A percentile compares a stretch with the other conserved stretches of the same genome.
These are phyloP conservation scores for Peniophora sp. DNA, from an alignment of 1,284 basidiomycete species.

Conservation along the genomic window DNA sequence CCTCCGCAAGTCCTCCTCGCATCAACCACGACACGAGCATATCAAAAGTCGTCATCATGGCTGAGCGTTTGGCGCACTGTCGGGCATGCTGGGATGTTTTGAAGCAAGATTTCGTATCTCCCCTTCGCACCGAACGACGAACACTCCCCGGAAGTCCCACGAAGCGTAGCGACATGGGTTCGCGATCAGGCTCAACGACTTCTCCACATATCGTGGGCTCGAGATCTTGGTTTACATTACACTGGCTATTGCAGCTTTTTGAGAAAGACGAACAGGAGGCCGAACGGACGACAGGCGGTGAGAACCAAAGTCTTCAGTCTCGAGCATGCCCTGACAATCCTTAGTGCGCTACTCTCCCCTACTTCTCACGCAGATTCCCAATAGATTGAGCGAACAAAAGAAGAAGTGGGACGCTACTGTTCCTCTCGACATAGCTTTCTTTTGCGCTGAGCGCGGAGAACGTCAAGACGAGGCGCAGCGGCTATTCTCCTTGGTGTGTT, in stretches of 20 bases:
- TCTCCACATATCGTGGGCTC: slow-evolving; percentile 35
- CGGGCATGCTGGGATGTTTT: slow-evolving; percentile 58
- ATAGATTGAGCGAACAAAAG: slow-evolving; percentile 36
- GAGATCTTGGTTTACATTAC: slow-evolving; percentile 56
- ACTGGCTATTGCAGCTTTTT: slow-evolving; percentile 57
- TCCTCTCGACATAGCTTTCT: slow-evolving; percentile 49
- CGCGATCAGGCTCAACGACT: slow-evolving; percentile 10
- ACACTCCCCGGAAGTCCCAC: not conserved
- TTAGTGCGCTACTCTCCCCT: slow-evolving; percentile 50
- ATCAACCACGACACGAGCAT: slow-evolving; percentile 29
- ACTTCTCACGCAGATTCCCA: slow-evolving; percentile 59
- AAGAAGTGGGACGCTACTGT: slow-evolving; percentile 50
- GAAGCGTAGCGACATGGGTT: not conserved
- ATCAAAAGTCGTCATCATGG: slow-evolving; percentile 47
- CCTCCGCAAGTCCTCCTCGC: not conserved
- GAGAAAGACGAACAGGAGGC: slow-evolving; percentile 48
- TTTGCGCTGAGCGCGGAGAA: slow-evolving; percentile 38
- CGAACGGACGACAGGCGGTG: slow-evolving; percentile 24
- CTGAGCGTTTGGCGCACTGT: slow-evolving; percentile 41
- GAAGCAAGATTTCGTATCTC: slow-evolving; percentile 41
- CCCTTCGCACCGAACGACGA: slow-evolving; percentile 15
- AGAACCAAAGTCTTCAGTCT: slow-evolving; percentile 6
- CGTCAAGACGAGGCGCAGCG: slow-evolving; percentile 31
- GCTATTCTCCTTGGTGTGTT: slow-evolving; percentile 42
- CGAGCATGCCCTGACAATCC: too few species aligned